phyloP scores from a whole-genome alignment of 768 basidiomycete genomes.

The Lenzites betulinus region DNA sequence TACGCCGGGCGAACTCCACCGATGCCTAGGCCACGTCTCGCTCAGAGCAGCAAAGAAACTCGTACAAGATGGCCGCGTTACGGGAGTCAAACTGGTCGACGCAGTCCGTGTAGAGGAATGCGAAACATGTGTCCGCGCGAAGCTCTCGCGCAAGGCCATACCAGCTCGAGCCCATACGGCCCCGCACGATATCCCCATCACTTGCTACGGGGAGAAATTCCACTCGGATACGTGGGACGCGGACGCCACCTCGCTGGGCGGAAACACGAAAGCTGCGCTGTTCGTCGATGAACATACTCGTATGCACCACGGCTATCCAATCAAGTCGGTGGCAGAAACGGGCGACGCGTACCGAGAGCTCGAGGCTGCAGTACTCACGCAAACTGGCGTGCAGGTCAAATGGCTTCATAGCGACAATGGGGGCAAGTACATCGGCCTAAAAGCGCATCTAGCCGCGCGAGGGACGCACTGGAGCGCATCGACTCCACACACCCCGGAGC shows the following conservation, averaged over 20 bases:
- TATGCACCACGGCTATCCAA: background rate
- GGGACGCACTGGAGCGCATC: background rate
- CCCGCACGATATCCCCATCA: conserved; percentile 3
- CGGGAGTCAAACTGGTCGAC: conserved; percentile 31
- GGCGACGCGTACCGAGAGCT: conserved; percentile 38
- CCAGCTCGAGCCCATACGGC: background rate
- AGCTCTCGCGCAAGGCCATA: conserved; percentile 9
- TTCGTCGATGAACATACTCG: conserved; percentile 35
- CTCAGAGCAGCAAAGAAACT: conserved; percentile 24
- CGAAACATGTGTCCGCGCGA: conserved; percentile 42
- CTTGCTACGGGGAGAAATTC: too few species aligned
- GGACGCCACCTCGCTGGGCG: conserved; percentile 28
- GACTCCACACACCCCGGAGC: conserved; percentile 28
- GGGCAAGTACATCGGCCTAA: conserved; percentile 28
- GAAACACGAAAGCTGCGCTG: conserved; percentile 24
- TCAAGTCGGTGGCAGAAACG: conserved; percentile 30
- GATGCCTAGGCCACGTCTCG: background rate
- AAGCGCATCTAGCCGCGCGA: background rate
- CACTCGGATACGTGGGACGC: conserved; percentile 49
- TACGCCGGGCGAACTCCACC: too few species aligned
- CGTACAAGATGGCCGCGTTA: conserved; percentile 33
- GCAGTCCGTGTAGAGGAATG: conserved; percentile 30
- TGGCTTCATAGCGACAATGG: conserved; percentile 44
- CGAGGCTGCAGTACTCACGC: conserved; percentile 37
- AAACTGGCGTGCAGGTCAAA: conserved; percentile 34